Evolutionary conservation across 495 filamentous ascomycete species (phyloP).

Genomic region (Aspergillus mulundensis): DNA sequence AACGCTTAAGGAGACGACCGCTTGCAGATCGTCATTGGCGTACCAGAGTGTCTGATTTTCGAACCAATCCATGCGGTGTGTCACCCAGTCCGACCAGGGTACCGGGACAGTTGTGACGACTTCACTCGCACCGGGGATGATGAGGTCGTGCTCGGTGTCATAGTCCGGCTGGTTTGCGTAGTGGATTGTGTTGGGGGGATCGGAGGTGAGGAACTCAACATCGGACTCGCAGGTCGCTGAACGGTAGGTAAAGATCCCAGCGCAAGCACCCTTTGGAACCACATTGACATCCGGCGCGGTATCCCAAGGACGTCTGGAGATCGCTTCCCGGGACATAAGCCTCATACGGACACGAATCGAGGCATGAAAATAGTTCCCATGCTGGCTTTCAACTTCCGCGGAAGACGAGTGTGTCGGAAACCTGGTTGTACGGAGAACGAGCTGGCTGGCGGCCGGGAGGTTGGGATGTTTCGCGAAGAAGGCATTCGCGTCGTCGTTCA

Average conservation of each 20-base stretch:
- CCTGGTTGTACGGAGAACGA: conserved; percentile 60
- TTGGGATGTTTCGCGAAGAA: conserved; percentile 49
- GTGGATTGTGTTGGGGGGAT: conserved; percentile 51
- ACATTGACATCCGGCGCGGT: not conserved
- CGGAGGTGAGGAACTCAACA: conserved; percentile 67
- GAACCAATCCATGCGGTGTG: conserved; percentile 70
- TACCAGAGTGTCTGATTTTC: conserved; percentile 60
- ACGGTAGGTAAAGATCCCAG: conserved; percentile 68
- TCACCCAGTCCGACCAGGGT: conserved; percentile 64
- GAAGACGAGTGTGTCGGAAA: conserved; percentile 54
- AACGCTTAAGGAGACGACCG: conserved; percentile 58
- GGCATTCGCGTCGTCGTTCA: conserved; percentile 62
- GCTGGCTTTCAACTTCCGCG: conserved; percentile 59
- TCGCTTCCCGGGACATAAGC: conserved; percentile 21
- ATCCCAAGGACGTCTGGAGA: conserved; percentile 10
- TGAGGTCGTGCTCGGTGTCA: conserved; percentile 27
- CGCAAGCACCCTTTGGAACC: conserved; percentile 53
- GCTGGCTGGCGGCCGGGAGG: conserved; percentile 16
- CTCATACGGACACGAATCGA: conserved; percentile 59
- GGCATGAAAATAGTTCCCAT: conserved; percentile 52
- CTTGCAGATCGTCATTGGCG: conserved; percentile 53
- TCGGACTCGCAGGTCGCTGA: conserved; percentile 66
- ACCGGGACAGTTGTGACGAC: conserved; percentile 28
- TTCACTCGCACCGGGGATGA: conserved; percentile 33
- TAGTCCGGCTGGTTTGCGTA: conserved; percentile 73